Percentiles rank a stretch among this genome's conserved stretches.
These are phyloP conservation scores for Tetrapisispora taiwanensis DNA, from an alignment of 805 yeast species.

Conservation along the genomic window DNA sequence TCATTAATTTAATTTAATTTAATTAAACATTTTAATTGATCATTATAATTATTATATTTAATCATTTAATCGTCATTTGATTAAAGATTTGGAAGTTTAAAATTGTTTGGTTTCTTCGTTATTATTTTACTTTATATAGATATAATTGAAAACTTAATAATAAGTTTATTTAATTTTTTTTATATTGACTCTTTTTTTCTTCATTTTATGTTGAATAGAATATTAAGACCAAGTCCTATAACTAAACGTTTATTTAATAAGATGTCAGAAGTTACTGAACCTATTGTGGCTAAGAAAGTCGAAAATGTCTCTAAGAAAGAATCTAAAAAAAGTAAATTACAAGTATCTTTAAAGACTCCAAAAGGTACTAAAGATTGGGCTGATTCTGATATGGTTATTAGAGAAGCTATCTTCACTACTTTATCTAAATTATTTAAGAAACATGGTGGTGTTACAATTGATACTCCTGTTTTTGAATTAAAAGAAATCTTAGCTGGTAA, in stretches of 20 bases:
- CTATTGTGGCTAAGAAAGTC: not conserved
- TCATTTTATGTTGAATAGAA: conserved; percentile 7
- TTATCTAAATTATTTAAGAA: conserved; percentile 71
- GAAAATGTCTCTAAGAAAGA: conserved; percentile 10
- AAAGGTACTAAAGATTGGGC: conserved; percentile 99
- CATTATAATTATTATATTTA: too few species aligned
- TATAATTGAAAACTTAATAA: too few species aligned
- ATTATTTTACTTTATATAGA: too few species aligned
- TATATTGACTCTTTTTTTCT: too few species aligned
- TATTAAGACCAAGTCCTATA: conserved; percentile 1
- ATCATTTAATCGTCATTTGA: too few species aligned
- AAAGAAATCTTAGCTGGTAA: conserved; percentile 93
- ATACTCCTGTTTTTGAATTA: conserved; percentile 95
- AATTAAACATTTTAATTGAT: too few species aligned
- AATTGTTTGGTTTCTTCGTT: too few species aligned
- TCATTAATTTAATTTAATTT: too few species aligned
- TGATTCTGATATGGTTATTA: conserved; percentile 91
- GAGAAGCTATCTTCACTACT: conserved; percentile 75
- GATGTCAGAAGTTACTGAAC: conserved; percentile 13
- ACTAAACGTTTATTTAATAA: conserved; percentile 3
- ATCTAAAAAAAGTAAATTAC: conserved; percentile 35
- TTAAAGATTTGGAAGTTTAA: too few species aligned
- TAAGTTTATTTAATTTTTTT: too few species aligned
- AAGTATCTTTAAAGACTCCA: conserved; percentile 82
- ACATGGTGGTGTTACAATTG: conserved; percentile 97